Percentiles rank a stretch among this genome's conserved stretches.
Evolutionary conservation across 768 basidiomycete species (phyloP).

Genomic region (Chalciporus pseudorubinellus): DNA sequence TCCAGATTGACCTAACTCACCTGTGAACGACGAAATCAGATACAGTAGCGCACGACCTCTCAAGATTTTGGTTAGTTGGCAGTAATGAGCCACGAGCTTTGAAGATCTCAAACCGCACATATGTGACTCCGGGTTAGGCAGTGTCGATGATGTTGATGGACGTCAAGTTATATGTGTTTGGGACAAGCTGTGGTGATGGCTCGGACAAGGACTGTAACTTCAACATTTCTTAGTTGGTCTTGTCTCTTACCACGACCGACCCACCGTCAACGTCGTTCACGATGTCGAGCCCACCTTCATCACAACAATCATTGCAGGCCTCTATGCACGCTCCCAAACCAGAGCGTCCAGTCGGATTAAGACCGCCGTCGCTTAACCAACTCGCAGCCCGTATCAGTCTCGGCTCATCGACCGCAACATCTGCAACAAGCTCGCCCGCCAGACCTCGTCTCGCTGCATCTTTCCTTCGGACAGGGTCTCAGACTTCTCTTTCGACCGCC

Average conservation of each 20-base stretch:
- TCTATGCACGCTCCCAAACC: conserved; percentile 37
- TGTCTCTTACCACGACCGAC: conserved; percentile 10
- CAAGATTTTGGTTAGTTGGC: not conserved
- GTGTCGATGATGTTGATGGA: not conserved
- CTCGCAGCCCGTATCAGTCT: conserved; percentile 74
- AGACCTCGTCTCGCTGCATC: conserved; percentile 77
- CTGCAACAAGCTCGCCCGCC: conserved; percentile 29
- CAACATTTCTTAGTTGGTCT: no score
- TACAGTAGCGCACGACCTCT: not conserved
- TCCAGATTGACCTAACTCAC: no score
- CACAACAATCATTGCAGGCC: conserved; percentile 27
- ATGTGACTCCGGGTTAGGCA: not conserved
- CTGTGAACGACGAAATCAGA: no score
- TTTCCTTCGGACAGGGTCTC: conserved; percentile 59
- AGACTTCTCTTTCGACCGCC: conserved; percentile 51
- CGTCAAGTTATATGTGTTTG: not conserved
- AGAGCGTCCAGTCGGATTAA: conserved; percentile 35
- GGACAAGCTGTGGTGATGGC: not conserved
- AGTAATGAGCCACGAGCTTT: not conserved
- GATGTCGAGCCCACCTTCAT: conserved; percentile 33
- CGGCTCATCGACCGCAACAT: conserved; percentile 28
- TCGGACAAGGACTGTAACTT: not conserved
- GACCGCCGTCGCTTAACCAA: conserved; percentile 76
- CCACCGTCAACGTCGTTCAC: conserved; percentile 15
- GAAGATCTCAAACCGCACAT: not conserved